Evolutionary conservation across 1,139 yeast genomes (phyloP), one percentile per base, ranked within the genome.

Genomic region (Hemisphaericaspora subhashii): DNA sequence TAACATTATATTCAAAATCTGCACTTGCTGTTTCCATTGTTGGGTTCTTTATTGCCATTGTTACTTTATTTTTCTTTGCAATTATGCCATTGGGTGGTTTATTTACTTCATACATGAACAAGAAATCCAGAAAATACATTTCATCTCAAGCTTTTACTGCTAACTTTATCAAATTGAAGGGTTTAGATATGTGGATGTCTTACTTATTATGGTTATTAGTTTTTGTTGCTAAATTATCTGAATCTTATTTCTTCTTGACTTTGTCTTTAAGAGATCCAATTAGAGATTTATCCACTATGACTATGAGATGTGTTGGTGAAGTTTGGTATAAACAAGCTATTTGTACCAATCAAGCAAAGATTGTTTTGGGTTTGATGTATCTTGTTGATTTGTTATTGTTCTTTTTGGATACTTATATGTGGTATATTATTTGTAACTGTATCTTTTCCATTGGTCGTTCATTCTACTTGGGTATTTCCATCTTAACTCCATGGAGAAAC

Each of bases 401-500:
- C 85, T 92, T 92, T 81, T 79, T 92, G 77, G 98, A 92, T 85
- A 88, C 98, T 51, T 92, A 88, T 67, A 79, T 92, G 85, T 92
- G 98, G 98, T 92, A 90, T 77, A 90, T 92, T 76, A 76, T 92
- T 54, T 83, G 87, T 66, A 92, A 90, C 80, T 86, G 96, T 66
- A 79, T 88, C 54, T 89, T 87, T 79, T 90, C 98, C 46, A 89
- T 92, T 58, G 97, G 96, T 55, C 87, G 96, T 64, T 92, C 98
- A 20, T 92, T 92, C 79, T 92, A 90, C 76, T 77, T 92, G 66
- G 98, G 98, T 84, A 89, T 92, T 57, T 92, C 98, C 38, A 90
- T 92, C 52, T 83, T 90, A 76, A 92, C 98, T 40, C 98, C 98
- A 46, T 92, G 98, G 98, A 86, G 98, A 81, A 92, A 92, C 65